Evolutionary conservation across 2,329 filamentous ascomycete species (phyloP).

Genomic region (Colletotrichum orbiculare): DNA sequence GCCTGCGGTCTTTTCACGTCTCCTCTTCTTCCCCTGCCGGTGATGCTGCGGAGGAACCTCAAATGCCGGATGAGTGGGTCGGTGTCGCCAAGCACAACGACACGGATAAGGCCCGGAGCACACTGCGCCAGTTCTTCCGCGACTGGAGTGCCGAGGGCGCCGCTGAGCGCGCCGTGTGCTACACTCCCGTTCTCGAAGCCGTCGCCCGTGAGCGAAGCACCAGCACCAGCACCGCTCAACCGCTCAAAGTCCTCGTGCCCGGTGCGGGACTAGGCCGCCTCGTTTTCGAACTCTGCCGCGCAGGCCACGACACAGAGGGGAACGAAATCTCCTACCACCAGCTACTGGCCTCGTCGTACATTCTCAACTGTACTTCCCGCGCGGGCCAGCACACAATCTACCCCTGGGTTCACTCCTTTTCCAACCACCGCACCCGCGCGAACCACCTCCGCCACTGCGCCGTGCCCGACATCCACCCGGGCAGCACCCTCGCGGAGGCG

Average conservation of each 20-base stretch:
- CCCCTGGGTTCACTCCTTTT: constrained; percentile 90
- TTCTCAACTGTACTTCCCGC: constrained; percentile 74
- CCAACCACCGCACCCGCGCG: constrained; percentile 79
- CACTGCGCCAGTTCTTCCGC: constrained; percentile 91
- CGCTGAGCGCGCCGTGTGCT: constrained; percentile 80
- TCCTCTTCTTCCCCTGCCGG: constrained; percentile 21
- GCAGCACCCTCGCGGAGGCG: constrained; percentile 58
- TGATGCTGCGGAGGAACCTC: constrained; percentile 52
- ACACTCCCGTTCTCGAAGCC: constrained; percentile 76
- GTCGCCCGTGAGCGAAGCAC: constrained; percentile 56
- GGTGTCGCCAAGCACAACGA: constrained; percentile 78
- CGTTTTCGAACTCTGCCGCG: constrained; percentile 84
- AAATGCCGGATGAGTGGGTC: constrained; percentile 72
- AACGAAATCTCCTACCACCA: constrained; percentile 99
- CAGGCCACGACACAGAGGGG: constrained; percentile 82
- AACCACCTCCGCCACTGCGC: constrained; percentile 80
- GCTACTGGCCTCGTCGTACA: constrained; percentile 83
- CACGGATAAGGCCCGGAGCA: constrained; percentile 91
- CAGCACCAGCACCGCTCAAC: constrained; percentile 38
- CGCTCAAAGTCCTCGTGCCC: constrained; percentile 80
- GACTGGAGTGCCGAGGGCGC: constrained; percentile 89
- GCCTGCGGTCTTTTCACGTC: constrained; percentile 75
- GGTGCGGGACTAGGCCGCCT: constrained; percentile 90
- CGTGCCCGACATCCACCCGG: constrained; percentile 85
- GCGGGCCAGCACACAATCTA: constrained; percentile 77